phyloP scores from a whole-genome alignment of 805 yeast genomes.

The Pichia nakasei region DNA sequence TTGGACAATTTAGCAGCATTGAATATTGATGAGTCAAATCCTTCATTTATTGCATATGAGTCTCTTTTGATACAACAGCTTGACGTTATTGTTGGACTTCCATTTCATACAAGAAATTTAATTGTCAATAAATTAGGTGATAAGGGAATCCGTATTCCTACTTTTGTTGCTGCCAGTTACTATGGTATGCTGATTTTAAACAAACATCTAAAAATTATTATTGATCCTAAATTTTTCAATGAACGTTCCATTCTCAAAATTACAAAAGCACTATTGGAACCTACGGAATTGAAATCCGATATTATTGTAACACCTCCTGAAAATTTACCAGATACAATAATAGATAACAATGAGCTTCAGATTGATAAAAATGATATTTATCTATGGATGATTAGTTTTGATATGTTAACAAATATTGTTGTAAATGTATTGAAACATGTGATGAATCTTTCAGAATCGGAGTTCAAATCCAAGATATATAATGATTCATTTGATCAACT shows the following conservation, averaged over 20 bases:
- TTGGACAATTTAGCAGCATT: conserved; percentile 36
- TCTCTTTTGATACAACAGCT: conserved; percentile 45
- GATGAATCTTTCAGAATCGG: not conserved
- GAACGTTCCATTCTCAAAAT: conserved; percentile 40
- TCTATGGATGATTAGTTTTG: conserved; percentile 49
- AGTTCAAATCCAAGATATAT: conserved; percentile 7
- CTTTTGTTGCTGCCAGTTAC: conserved; percentile 54
- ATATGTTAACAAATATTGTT: conserved; percentile 31
- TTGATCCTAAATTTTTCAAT: conserved; percentile 30
- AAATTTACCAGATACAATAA: not conserved
- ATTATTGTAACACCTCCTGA: conserved; percentile 15
- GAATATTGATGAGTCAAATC: conserved; percentile 11
- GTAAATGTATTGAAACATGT: conserved; percentile 23
- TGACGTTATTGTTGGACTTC: conserved; percentile 44
- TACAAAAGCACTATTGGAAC: conserved; percentile 42
- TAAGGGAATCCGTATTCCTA: conserved; percentile 41
- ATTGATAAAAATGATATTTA: conserved; percentile 12
- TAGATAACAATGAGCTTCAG: conserved; percentile 6
- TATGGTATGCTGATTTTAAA: conserved; percentile 35
- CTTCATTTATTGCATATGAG: conserved; percentile 27
- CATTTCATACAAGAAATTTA: conserved; percentile 51
- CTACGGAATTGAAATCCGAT: conserved; percentile 36
- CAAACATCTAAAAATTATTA: conserved; percentile 25
- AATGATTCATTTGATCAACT: conserved; percentile 15
- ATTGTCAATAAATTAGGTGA: conserved; percentile 44